phyloP scores from a whole-genome alignment of 345 rosid genomes.

The Dimocarpus longan region DNA sequence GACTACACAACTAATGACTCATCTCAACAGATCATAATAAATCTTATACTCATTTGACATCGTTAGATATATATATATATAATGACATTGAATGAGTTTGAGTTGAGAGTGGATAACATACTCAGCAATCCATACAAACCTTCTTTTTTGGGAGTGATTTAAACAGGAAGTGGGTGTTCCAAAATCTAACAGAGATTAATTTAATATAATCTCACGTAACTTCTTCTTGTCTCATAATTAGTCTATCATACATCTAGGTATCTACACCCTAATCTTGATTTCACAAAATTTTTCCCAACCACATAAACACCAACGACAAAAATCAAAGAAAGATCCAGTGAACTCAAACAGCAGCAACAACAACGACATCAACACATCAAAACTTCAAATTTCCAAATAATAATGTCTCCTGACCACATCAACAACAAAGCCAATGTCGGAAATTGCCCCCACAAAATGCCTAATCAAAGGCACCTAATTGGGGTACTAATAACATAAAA shows the following conservation, averaged over 20 bases:
- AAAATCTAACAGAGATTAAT: no score
- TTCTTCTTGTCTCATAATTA: not conserved
- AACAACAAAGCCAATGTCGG: not conserved
- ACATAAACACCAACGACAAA: not conserved
- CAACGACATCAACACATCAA: not conserved
- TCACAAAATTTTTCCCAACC: not conserved
- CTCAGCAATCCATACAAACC: no score
- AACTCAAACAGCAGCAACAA: not conserved
- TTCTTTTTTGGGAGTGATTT: no score
- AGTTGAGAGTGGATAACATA: no score
- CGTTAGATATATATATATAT: no score
- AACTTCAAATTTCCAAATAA: not conserved
- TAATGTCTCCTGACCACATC: not conserved
- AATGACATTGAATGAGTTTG: no score
- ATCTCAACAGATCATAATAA: no score
- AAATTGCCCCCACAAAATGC: not conserved
- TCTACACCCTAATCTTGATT: not conserved
- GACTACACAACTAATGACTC: no score
- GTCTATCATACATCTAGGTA: not conserved
- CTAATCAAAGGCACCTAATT: not conserved
- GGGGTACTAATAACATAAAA: not conserved
- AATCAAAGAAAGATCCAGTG: conserved; percentile 7
- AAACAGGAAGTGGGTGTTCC: no score
- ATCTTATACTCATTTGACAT: no score
- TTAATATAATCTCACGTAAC: not conserved